phyloP scores from a whole-genome alignment of 768 basidiomycete species.

The Cystofilobasidium capitatum region DNA sequence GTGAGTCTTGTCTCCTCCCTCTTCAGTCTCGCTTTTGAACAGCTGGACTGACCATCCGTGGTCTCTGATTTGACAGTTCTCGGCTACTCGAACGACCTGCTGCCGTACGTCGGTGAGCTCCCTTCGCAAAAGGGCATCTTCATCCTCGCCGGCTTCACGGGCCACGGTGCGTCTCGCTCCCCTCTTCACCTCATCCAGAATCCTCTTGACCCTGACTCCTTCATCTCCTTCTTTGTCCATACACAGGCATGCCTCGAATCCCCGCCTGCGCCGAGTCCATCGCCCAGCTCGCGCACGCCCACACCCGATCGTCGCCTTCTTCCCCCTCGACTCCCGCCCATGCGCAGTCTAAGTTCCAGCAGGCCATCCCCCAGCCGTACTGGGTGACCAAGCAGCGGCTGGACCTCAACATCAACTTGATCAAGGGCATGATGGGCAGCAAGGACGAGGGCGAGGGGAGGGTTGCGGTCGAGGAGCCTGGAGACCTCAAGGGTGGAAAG shows the following conservation, averaged over 20 bases:
- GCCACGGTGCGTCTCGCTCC: constrained; percentile 30
- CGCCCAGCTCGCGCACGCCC: constrained; percentile 20
- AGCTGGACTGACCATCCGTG: not conserved
- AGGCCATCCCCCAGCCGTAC: constrained; percentile 29
- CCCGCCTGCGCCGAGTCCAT: constrained; percentile 30
- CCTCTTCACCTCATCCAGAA: not conserved
- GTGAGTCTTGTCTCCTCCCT: constrained; percentile 18
- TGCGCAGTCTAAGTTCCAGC: constrained; percentile 21
- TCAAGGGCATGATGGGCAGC: constrained; percentile 30
- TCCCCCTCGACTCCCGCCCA: not conserved
- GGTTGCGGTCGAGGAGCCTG: not conserved
- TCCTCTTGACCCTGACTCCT: not conserved
- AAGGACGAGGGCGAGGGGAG: constrained; percentile 19
- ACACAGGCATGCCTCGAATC: constrained; percentile 32
- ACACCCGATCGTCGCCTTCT: constrained; percentile 5
- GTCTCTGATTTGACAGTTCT: constrained; percentile 30
- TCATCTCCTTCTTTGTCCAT: not conserved
- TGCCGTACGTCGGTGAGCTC: constrained; percentile 30
- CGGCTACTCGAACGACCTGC: constrained; percentile 32
- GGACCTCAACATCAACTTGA: constrained; percentile 27
- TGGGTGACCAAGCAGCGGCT: constrained; percentile 29
- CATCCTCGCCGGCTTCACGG: constrained; percentile 33
- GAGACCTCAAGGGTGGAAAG: not conserved
- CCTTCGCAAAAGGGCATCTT: constrained; percentile 30
- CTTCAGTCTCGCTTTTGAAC: not conserved